Evolutionary conservation across 805 yeast genomes (phyloP), one percentile per base, ranked within the genome.

Genomic region (Ogataea polymorpha): DNA sequence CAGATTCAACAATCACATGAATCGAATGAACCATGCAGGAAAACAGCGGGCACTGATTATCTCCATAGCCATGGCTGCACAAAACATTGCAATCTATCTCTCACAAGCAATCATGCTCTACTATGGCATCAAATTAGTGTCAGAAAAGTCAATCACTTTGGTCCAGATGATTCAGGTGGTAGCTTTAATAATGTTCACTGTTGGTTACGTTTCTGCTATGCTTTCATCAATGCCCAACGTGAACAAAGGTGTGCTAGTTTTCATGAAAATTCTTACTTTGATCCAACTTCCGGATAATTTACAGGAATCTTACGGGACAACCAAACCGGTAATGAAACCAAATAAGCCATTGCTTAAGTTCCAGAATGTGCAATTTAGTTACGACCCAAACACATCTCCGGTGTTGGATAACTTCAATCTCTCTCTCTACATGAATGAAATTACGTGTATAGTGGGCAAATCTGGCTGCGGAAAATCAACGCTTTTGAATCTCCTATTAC

Each of bases 391-490:
- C 43, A 62, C 6, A 1, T 39, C 37, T 3, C 13, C 18, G 3
- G 65, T 74, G 3, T 66, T 83, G 23, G 60, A 65, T 1, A 51
- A 70, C 23, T 50, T 85, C 6, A 59, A 61, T 8, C 63, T 83
- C 23, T 31, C 44, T 0, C 57, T 90, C 2, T 21, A 53, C 0
- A 51, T 63, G 9, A 75, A 77, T 14, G 76, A 78, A 41, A 66
- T 75, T 0, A 67, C 84, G 15, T 93, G 86, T 0, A 61, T 93
- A 1, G 77, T 82, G 3, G 99, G 99, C 0, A 79, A 75, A 25
- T 86, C 97, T 2, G 99, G 99, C 0, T 74, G 83, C 11, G 99
- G 99, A 0, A 93, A 93, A 61, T 84, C 96, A 0, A 88, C 98
- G 0, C 46, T 91, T 1, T 62, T 79, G 0, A 66, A 72, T 1